Evolutionary conservation across 371 early-diverging fungal species (phyloP), one percentile per base, ranked within the genome.

Genomic region (Mortierella sp.): DNA sequence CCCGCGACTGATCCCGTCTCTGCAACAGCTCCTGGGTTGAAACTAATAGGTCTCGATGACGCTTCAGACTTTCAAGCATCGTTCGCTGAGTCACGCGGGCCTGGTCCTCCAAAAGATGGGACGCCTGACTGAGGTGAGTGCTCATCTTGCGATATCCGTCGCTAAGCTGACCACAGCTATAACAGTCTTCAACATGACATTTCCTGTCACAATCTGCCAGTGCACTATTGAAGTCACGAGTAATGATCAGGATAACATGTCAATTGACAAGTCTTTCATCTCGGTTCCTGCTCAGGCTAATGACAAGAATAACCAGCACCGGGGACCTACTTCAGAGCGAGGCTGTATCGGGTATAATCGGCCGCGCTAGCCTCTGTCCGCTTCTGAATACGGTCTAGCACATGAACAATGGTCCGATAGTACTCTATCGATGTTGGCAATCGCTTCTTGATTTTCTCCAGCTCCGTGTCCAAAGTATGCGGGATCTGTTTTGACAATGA

Each of bases 301-400:
- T 34, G 4, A 10, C n/a, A n/a, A n/a, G 28, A 39, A 47, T 49
- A 30, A 43, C 27, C 27, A 23, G n/a, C 34, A 48, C 0, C n/a
- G n/a, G n/a, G n/a, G 1, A 21, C 48, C 16, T 82, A 86, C 87
- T 82, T 87, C 21, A 87, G 64, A 9, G 83, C 82, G 47, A 85
- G 83, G 23, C 86, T 82, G 54, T 82, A 86, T 13, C 88, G 86
- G 41, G 81, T 82, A 55, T 80, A 85, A 78, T 87, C 87, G 7
- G 82, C 80, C 13, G 88, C 86, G 34, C 81, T 84, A 43, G 89
- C 90, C 73, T 90, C 89, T 72, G 84, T 85, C 10, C 90, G 76
- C 54, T 87, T 82, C 28, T 89, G 86, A 61, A 89, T 83, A 18
- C 89, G 80, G 46, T 92, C 91, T 88, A 90, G 86, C 28, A 90